Evolutionary conservation across 2,329 filamentous ascomycete genomes (phyloP).

Genomic region (Pseudogymnoascus sp.): DNA sequence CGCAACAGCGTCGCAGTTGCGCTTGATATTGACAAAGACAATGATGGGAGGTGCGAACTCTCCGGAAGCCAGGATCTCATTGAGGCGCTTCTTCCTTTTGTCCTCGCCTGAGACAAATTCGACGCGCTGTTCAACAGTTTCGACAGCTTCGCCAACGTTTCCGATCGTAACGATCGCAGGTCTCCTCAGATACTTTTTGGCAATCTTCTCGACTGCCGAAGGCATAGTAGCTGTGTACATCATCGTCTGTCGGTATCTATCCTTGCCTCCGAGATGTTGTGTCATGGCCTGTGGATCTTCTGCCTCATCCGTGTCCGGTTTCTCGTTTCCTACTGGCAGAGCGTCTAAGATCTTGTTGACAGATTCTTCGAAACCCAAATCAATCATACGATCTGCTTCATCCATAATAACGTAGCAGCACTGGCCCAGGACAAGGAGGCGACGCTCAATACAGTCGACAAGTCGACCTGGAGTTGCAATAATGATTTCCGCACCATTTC

Average conservation of each 20-base stretch:
- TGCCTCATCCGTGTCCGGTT: slow-evolving; percentile 87
- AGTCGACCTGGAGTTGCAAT: slow-evolving; percentile 97
- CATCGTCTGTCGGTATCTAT: slow-evolving; percentile 94
- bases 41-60: slow-evolving; percentile 88
- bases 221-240: slow-evolving; percentile 99
- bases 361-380: slow-evolving; percentile 93
- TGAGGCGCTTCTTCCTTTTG: slow-evolving; percentile 91
- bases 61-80: slow-evolving; percentile 74
- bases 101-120: slow-evolving; percentile 89
- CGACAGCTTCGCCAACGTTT: slow-evolving; percentile 89
- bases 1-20: slow-evolving; percentile 92
- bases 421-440: slow-evolving; percentile 85
- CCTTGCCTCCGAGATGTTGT: slow-evolving; percentile 63
- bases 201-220: slow-evolving; percentile 82
- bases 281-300: slow-evolving; percentile 84
- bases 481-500: slow-evolving; percentile 92
- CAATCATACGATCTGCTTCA: slow-evolving; percentile 98
- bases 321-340: slow-evolving; percentile 85
- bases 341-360: slow-evolving; percentile 97
- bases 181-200: slow-evolving; percentile 89
- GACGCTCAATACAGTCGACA: slow-evolving; percentile 91
- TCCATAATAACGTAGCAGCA: slow-evolving; percentile 99
- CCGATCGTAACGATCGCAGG: slow-evolving; percentile 93
- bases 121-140: slow-evolving; percentile 94
- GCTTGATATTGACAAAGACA: slow-evolving; percentile 99